These are phyloP conservation scores for Candida saitoana DNA, from an alignment of 805 yeast genomes.

Conservation along the genomic window DNA sequence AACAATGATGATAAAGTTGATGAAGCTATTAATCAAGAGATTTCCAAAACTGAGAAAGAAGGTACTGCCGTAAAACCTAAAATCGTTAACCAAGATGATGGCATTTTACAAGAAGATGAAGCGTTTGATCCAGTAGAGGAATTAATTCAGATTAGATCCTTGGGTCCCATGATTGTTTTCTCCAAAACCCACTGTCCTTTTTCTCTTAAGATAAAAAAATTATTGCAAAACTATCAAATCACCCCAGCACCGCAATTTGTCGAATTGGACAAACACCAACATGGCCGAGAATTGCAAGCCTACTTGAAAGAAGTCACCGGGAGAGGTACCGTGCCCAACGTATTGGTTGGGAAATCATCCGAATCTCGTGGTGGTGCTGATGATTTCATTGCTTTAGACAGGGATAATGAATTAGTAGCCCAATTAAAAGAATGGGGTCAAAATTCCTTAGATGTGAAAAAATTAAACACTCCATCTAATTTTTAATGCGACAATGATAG, in stretches of 20 bases:
- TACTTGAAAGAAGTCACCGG: slow-evolving; percentile 68
- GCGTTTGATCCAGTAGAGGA: slow-evolving; percentile 35
- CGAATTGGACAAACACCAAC: slow-evolving; percentile 75
- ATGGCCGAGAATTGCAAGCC: slow-evolving; percentile 72
- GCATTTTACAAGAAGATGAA: slow-evolving; percentile 7
- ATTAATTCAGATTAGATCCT: slow-evolving; percentile 50
- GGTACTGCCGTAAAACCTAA: neutral
- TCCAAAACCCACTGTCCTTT: slow-evolving; percentile 66
- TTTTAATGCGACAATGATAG: slow-evolving; percentile 11
- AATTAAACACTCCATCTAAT: slow-evolving; percentile 57
- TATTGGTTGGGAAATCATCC: slow-evolving; percentile 59
- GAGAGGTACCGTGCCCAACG: slow-evolving; percentile 86
- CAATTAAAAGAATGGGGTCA: slow-evolving; percentile 62
- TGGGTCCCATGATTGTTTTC: slow-evolving; percentile 64
- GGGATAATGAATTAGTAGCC: slow-evolving; percentile 48
- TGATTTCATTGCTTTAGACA: slow-evolving; percentile 65
- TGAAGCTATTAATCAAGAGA: slow-evolving; percentile 37
- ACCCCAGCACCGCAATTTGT: slow-evolving; percentile 70
- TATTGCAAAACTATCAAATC: slow-evolving; percentile 65
- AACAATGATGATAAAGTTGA: slow-evolving; percentile 34
- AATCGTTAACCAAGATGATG: slow-evolving; percentile 8
- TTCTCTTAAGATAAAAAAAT: slow-evolving; percentile 64
- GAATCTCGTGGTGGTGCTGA: slow-evolving; percentile 83
- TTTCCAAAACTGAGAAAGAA: slow-evolving; percentile 18
- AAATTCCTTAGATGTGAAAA: slow-evolving; percentile 44